Percentiles rank a stretch among this genome's conserved stretches.
These are phyloP conservation scores for Litchi chinensis DNA, from an alignment of 345 rosid species.

Conservation along the genomic window DNA sequence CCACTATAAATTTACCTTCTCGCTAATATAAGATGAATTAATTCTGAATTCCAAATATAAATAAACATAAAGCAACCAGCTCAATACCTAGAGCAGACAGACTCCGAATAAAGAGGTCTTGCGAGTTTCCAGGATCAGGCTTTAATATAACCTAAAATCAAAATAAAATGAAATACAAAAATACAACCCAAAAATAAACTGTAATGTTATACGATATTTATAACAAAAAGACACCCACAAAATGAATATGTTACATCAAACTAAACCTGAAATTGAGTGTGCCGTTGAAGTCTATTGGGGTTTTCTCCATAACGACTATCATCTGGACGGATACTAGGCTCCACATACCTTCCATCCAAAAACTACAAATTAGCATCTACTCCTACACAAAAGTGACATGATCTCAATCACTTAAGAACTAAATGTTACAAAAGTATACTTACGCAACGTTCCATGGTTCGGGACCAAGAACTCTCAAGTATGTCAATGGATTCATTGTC, in stretches of 20 bases:
- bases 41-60: not conserved
- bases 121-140: constrained; percentile 98
- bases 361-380: constrained; percentile 17
- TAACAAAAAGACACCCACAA: not conserved
- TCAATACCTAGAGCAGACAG: constrained; percentile 84
- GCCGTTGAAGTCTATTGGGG: constrained; percentile 95
- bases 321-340: constrained; percentile 96
- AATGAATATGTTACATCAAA: not conserved
- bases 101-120: constrained; percentile 86
- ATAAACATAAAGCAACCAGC: constrained; percentile 7
- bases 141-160: constrained; percentile 79
- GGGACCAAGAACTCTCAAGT: constrained; percentile 92
- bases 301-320: constrained; percentile 98
- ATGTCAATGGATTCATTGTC: constrained; percentile 96
- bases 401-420: not conserved
- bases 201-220: not conserved
- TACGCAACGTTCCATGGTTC: constrained; percentile 98
- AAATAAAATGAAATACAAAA: not conserved
- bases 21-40: not conserved
- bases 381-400: not conserved
- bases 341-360: constrained; percentile 59
- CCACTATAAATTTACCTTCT: not conserved
- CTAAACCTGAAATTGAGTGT: constrained; percentile 90
- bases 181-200: not conserved
- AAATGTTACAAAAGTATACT: constrained; percentile 33